These are phyloP conservation scores for Stylosanthes scabra DNA, from an alignment of 331 rosid genomes.

Conservation along the genomic window DNA sequence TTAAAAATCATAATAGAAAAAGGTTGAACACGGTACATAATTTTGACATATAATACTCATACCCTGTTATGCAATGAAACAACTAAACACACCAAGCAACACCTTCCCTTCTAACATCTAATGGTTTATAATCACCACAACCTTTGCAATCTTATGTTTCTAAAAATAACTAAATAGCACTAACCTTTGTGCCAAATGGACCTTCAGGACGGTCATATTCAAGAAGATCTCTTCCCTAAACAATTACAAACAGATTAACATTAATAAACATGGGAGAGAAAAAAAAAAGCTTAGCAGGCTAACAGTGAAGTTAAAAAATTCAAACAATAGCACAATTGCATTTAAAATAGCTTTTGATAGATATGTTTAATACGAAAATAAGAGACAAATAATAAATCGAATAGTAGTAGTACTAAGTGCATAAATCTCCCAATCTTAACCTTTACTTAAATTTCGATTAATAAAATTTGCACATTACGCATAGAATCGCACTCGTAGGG, in stretches of 20 bases:
- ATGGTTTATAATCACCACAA: neutral
- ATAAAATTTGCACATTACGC: neutral
- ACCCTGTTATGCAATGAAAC: constrained; percentile 2
- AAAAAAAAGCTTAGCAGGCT: neutral
- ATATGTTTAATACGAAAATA: neutral
- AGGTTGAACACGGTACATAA: neutral
- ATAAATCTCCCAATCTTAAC: no score
- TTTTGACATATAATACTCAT: neutral
- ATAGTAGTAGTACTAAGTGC: no score
- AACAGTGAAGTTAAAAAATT: neutral
- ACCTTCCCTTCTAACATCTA: neutral
- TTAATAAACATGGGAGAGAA: neutral
- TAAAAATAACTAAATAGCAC: constrained; percentile 25
- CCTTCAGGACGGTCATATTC: constrained; percentile 74
- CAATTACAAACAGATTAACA: constrained; percentile 7
- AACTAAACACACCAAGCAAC: neutral
- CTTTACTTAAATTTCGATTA: neutral
- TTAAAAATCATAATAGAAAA: neutral
- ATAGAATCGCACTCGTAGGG: neutral
- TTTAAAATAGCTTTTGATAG: neutral
- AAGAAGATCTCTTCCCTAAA: constrained; percentile 66
- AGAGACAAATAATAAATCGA: neutral
- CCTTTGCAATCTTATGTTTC: neutral
- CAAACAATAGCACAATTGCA: neutral
- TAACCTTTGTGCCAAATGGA: constrained; percentile 90